Evolutionary conservation across 2,329 filamentous ascomycete species (phyloP).

Genomic region (Hortaea werneckii): DNA sequence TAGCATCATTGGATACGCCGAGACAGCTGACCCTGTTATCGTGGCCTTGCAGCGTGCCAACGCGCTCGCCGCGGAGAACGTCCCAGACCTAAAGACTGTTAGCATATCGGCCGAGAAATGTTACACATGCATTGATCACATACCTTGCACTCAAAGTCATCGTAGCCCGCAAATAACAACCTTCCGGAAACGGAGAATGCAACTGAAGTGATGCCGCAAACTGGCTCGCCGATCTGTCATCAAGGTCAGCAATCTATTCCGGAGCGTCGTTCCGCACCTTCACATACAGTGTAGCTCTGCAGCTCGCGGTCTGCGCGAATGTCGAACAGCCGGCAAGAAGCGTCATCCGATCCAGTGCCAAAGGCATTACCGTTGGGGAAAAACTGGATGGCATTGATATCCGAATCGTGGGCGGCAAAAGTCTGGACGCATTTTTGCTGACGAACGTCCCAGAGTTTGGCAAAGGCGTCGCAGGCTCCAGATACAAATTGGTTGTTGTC

Average conservation of each 20-base stretch:
- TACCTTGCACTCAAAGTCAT: constrained; percentile 99
- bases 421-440: constrained; percentile 98
- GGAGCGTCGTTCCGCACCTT: not conserved
- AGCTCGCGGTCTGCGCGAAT: constrained; percentile 85
- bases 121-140: constrained; percentile 18
- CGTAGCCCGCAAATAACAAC: constrained; percentile 91
- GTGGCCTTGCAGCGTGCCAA: constrained; percentile 91
- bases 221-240: constrained; percentile 79
- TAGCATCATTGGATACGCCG: constrained; percentile 96
- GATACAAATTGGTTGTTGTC: constrained; percentile 99
- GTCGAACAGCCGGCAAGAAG: constrained; percentile 93
- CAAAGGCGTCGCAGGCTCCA: constrained; percentile 97
- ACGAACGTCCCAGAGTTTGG: constrained; percentile 97
- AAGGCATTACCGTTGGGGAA: constrained; percentile 99
- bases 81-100: constrained; percentile 80
- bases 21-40: constrained; percentile 98
- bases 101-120: not conserved
- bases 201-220: constrained; percentile 96
- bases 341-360: constrained; percentile 94
- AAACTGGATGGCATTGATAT: constrained; percentile 99
- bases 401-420: constrained; percentile 94
- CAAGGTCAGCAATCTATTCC: constrained; percentile 10
- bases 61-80: constrained; percentile 89
- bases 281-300: constrained; percentile 55
- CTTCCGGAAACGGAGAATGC: constrained; percentile 95